Percentiles rank a stretch among this genome's conserved stretches.
Conservation (phyloP, 176 grass and related monocot genomes). For the Oryza rufipogon region DNA sequence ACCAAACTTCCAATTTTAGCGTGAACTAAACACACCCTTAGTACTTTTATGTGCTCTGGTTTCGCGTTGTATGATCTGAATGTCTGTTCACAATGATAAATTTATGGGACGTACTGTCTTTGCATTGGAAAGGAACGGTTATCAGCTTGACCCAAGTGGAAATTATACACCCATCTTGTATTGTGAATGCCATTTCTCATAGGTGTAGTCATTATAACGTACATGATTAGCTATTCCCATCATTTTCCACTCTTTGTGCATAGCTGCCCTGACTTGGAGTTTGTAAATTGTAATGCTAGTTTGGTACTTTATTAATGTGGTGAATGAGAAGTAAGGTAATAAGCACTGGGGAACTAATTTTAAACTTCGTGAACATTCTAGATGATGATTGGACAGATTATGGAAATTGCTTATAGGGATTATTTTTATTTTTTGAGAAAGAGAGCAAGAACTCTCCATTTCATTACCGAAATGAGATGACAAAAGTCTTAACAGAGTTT, state of each 20-base stretch:
- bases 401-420: too few relatives aligned
- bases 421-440: too few relatives aligned
- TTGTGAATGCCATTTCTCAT: background rate
- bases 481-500: too few relatives aligned
- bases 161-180: background rate
- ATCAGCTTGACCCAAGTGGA: background rate
- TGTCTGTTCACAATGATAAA: constrained; percentile 1
- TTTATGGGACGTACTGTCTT: background rate
- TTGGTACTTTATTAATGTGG: background rate
- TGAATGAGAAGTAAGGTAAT: background rate
- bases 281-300: background rate
- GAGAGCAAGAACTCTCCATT: too few relatives aligned
- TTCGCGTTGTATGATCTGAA: background rate
- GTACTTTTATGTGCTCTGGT: background rate
- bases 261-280: background rate
- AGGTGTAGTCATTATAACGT: background rate
- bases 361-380: too few relatives aligned
- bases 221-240: background rate
- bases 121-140: background rate
- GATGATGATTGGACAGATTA: too few relatives aligned
- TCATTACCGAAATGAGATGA: too few relatives aligned
- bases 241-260: background rate
- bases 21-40: too few relatives aligned
- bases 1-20: too few relatives aligned
- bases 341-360: background rate